Evolutionary conservation across 352 stramenopile species (phyloP), one percentile per base, ranked within the genome.

Genomic region (Thalassiosira ordinaria): DNA sequence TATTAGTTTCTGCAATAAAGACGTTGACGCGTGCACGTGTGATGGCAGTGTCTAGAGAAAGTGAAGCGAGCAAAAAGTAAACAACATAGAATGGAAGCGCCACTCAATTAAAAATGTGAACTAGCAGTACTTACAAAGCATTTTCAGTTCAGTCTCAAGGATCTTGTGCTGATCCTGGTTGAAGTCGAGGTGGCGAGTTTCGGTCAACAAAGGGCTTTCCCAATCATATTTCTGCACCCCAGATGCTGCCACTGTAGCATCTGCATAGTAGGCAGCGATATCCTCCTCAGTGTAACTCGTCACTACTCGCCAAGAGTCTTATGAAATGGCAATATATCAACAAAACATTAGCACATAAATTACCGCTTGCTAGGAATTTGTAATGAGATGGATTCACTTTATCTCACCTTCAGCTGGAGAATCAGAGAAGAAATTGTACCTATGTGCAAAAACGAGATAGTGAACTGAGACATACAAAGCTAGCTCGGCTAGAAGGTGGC

Each of bases 401-500:
- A 3, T 16, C 60, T 55, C 46, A 65, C 49, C 65, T 68, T 60
- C 57, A 49, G 68, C 74, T 35, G 65, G 31, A 44, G 64, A 83
- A 51, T 90, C 78, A 11, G 46, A 49, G 53, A 87, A 90, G 68
- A 89, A 88, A 65, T 90, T 83, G 33, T 81, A 73, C 4, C 89
- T n/a, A 6, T 89, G 49, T 14, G 85, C 78, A 13, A 44, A 13
- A 44, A n/a, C n/a, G 35, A 44, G 35, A 44, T 13, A 44, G 35
- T 44, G n/a, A n/a, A n/a, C n/a, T n/a, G n/a, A n/a, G n/a, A n/a
- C n/a, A n/a, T n/a, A n/a, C n/a, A n/a, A n/a, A n/a, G n/a, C n/a
- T n/a, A n/a, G n/a, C n/a, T n/a, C n/a, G n/a, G n/a, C n/a, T n/a
- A n/a, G n/a, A n/a, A n/a, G n/a, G n/a, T n/a, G n/a, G n/a, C n/a